phyloP scores from a whole-genome alignment of 169 alveolate genomes.

The Blepharisma undulans region DNA sequence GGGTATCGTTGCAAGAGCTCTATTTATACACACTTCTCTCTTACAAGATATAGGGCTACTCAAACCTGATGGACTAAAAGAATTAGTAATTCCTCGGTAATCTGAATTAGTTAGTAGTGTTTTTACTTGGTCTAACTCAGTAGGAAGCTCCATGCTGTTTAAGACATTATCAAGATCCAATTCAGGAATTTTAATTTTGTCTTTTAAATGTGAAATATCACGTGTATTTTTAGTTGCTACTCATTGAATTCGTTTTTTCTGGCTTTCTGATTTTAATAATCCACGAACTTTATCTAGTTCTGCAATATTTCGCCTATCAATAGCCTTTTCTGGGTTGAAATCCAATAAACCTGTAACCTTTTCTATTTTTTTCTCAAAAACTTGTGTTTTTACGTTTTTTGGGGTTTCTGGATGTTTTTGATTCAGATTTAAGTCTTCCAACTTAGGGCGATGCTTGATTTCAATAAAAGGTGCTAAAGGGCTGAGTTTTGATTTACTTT shows the following conservation, averaged over 20 bases:
- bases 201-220: constrained; percentile 9
- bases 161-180: not conserved
- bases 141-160: not conserved
- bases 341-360: not conserved
- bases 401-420: not conserved
- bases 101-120: not conserved
- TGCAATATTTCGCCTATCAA: not conserved
- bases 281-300: not conserved
- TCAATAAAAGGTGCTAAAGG: not conserved
- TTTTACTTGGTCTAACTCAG: not conserved
- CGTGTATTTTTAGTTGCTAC: not conserved
- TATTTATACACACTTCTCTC: not conserved
- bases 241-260: not conserved
- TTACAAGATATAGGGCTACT: not conserved
- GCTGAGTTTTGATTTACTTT: not conserved
- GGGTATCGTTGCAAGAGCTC: not conserved
- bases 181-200: not conserved
- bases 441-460: not conserved
- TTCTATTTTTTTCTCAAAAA: not conserved
- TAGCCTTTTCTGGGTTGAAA: not conserved
- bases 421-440: not conserved
- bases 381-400: not conserved
- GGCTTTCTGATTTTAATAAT: not conserved
- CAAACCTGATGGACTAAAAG: not conserved
- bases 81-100: not conserved